Evolutionary conservation across 2,329 filamentous ascomycete species (phyloP), one percentile per base, ranked within the genome.

Genomic region (Dothiorella sarmentorum): DNA sequence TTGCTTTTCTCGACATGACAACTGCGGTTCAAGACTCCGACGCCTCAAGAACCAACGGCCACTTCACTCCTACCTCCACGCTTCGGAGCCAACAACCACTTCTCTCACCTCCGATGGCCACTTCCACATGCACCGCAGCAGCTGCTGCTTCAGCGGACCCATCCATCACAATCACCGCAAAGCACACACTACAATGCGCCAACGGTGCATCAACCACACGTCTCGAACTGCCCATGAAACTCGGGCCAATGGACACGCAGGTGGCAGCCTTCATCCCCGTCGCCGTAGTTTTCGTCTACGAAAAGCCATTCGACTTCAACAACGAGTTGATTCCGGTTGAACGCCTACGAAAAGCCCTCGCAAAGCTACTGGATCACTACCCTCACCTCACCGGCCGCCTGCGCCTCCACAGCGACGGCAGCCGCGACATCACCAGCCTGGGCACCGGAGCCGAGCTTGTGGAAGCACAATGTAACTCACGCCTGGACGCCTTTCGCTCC

Each of bases 381-480:
- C 53, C 38, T 1, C 53, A 57, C 20, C 22, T 47, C 3, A 26
- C 53, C 10, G 53, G 53, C 13, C 53, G 53, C n/a, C 42, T 57
- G 13, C 40, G 20, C 27, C 18, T 57, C 40, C 0, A 15, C 40
- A 10, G 10, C 1, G n/a, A 33, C 5, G 53, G 40, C 2, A 24
- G 17, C 1, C 53, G 40, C 29, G 29, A 24, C 10, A 57, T 57
- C 29, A 18, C 18, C 13, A 17, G 29, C 7, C 42, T 57, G 9
- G 40, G 29, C 10, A 5, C 7, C 29, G 53, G 53, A 22, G 10
- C 22, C 2, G 10, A 35, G 9, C 29, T 57, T 0, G 15, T 45
- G 15, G 40, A 3, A 2, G 53, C 53, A 0, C 11, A 18, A 3
- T 57, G 53, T 22, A 10, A 7, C 10, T 20, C 22, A 2, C 52